Percentiles rank a stretch among this genome's conserved stretches.
Conservation (phyloP, 192 early-diverging fungal species). For the Coemansia reversa region DNA sequence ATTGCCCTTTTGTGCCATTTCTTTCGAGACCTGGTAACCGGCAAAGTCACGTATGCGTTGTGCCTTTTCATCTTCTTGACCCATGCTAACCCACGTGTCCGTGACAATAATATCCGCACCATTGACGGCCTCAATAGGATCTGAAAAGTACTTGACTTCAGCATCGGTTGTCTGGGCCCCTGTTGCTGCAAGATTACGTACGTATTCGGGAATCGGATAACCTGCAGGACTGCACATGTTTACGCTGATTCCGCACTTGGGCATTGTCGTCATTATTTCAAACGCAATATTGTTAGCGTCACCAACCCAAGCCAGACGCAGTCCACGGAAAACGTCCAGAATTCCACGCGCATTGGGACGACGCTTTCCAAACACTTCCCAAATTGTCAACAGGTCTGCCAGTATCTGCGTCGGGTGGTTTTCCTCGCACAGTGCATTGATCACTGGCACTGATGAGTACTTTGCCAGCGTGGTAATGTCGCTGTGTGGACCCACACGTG, state of each 20-base stretch:
- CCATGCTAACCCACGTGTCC: constrained; percentile 99
- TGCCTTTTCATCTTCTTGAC: constrained; percentile 89
- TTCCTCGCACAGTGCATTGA: constrained; percentile 93
- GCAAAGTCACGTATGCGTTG: constrained; percentile 77
- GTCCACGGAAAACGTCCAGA: constrained; percentile 57
- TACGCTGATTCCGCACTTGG: constrained; percentile 82
- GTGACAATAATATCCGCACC: constrained; percentile 91
- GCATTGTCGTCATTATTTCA: constrained; percentile 82
- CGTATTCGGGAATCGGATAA: constrained; percentile 71
- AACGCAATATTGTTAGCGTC: constrained; percentile 94
- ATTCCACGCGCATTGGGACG: constrained; percentile 14
- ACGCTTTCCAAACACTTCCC: constrained; percentile 64
- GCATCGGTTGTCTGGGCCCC: constrained; percentile 61
- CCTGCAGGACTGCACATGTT: constrained; percentile 81
- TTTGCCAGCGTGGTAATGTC: constrained; percentile 88
- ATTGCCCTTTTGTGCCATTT: constrained; percentile 73
- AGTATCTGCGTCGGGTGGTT: constrained; percentile 98
- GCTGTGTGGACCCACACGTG: constrained; percentile 83
- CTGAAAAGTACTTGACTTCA: constrained; percentile 57
- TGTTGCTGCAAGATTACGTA: constrained; percentile 65
- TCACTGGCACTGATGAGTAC: constrained; percentile 87
- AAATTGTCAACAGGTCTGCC: constrained; percentile 93
- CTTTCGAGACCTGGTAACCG: constrained; percentile 86
- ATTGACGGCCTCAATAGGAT: constrained; percentile 75
- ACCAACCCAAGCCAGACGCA: constrained; percentile 96